A percentile compares a stretch with the other conserved stretches of the same genome.
phyloP scores from a whole-genome alignment of 2,329 filamentous ascomycete genomes.

The Thelonectria olida region DNA sequence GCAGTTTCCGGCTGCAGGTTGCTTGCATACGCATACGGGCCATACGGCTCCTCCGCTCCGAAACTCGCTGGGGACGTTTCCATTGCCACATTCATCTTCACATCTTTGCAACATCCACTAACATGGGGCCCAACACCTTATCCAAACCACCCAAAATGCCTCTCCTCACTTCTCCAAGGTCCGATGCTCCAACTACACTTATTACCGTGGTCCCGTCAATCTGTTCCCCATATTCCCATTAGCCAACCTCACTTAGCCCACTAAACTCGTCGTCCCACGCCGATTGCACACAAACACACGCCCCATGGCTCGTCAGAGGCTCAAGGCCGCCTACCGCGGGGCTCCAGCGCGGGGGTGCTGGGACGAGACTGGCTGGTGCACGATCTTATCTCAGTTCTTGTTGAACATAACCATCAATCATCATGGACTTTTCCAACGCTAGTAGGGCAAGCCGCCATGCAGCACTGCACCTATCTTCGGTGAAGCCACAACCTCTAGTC shows the following conservation, averaged over 20 bases:
- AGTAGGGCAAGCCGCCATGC: background rate
- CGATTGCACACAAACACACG: background rate
- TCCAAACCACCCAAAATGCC: slow-evolving; percentile 1
- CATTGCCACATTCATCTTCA: slow-evolving; percentile 21
- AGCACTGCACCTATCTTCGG: slow-evolving; percentile 10
- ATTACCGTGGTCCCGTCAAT: too few relatives aligned
- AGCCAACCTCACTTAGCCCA: slow-evolving; percentile 6
- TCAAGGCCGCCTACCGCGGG: slow-evolving; percentile 19
- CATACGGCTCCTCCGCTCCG: slow-evolving; percentile 13
- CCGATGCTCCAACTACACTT: too few relatives aligned
- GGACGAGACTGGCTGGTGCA: slow-evolving; percentile 12
- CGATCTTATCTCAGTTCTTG: slow-evolving; percentile 23
- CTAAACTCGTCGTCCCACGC: background rate
- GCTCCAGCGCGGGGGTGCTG: slow-evolving; percentile 19
- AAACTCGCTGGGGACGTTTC: slow-evolving; percentile 17
- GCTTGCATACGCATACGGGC: slow-evolving; percentile 1
- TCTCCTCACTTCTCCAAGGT: background rate
- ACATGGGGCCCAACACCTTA: background rate
- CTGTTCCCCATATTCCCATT: slow-evolving; percentile 14
- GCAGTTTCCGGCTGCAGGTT: background rate
- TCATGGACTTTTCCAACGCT: background rate
- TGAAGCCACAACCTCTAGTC: background rate
- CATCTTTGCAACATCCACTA: slow-evolving; percentile 9
- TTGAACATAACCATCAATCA: slow-evolving; percentile 26
- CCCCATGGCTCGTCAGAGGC: background rate